Evolutionary conservation across 176 grass and related monocot species (phyloP), one percentile per base, ranked within the genome.

Genomic region (Bonia amplexicaulis): DNA sequence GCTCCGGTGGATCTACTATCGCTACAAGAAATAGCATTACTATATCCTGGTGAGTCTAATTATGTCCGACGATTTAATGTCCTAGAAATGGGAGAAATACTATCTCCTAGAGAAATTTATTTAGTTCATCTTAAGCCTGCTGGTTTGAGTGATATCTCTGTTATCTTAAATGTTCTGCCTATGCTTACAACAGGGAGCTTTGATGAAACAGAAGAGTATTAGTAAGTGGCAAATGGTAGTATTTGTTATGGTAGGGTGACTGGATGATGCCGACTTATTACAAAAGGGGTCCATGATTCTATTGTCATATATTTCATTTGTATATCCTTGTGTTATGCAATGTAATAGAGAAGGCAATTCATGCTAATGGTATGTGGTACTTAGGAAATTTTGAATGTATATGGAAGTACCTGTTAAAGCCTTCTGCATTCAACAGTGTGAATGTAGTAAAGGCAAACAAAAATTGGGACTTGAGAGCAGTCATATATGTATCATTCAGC

Each of bases 21-120:
- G 90, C 59, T 98, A 96, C 78, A 98, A 98, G 93, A 98, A 96
- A 80, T 98, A 93, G 96, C 96, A 98, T 75, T 98, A 98, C 75
- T 98, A 98, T 85, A 90, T 98, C 60, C 82, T 96, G 91, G 93
- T 96, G 67, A 92, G 88, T 71, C 19, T 45, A 72, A 33, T 67
- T 64, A 16, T 85, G 7, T 73, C 40, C 27, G 10, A 0, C 33
- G 26, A 33, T 66, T 74, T 79, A 5, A 3, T 71, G 7, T 49
- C 26, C 17, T 76, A 17, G 40, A 76, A 29, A 81, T 71, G 39
- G 5, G 6, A 11, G 4, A 79, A 39, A 29, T 44, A 12, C n/a
- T 12, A 22, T 53, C 49, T 76, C 48, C 16, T 60, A 37, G 9
- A 19, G 0, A 77, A 52, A 46, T 22, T 64, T 64, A 39, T 6